Conservation (phyloP, 2,329 filamentous ascomycete genomes). For the Verticillium longisporum region DNA sequence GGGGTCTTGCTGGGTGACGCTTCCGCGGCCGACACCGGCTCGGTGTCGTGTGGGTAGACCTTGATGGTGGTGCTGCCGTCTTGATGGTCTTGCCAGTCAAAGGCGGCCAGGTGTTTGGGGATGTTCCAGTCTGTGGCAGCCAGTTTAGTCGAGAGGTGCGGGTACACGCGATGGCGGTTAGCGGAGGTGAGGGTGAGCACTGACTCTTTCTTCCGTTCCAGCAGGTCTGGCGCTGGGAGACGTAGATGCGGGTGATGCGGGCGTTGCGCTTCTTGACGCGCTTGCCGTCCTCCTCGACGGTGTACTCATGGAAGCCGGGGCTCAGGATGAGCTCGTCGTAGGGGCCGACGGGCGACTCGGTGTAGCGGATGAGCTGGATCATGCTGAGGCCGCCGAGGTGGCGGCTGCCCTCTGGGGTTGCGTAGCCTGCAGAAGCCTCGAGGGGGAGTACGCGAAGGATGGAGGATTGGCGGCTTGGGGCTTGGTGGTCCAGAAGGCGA, state of each 20-base stretch:
- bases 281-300: conserved; percentile 24
- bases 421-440: conserved; percentile 32
- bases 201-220: conserved; percentile 45
- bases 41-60: conserved; percentile 36
- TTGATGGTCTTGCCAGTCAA: conserved; percentile 33
- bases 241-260: conserved; percentile 47
- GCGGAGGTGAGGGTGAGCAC: not conserved
- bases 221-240: conserved; percentile 43
- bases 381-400: conserved; percentile 38
- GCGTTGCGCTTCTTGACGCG: conserved; percentile 25
- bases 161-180: not conserved
- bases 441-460: conserved; percentile 37
- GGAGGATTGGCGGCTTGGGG: conserved; percentile 23
- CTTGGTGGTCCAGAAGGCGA: conserved; percentile 30
- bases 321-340: conserved; percentile 46
- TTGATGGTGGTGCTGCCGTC: conserved; percentile 30
- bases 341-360: conserved; percentile 41
- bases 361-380: conserved; percentile 45
- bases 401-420: conserved; percentile 21
- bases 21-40: conserved; percentile 19
- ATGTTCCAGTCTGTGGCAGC: conserved; percentile 44
- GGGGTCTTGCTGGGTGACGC: conserved; percentile 24
- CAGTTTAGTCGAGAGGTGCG: not conserved
- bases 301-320: conserved; percentile 38
- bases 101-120: conserved; percentile 47